These are phyloP conservation scores for Combretum micranthum DNA, from an alignment of 345 rosid genomes.

Conservation along the genomic window DNA sequence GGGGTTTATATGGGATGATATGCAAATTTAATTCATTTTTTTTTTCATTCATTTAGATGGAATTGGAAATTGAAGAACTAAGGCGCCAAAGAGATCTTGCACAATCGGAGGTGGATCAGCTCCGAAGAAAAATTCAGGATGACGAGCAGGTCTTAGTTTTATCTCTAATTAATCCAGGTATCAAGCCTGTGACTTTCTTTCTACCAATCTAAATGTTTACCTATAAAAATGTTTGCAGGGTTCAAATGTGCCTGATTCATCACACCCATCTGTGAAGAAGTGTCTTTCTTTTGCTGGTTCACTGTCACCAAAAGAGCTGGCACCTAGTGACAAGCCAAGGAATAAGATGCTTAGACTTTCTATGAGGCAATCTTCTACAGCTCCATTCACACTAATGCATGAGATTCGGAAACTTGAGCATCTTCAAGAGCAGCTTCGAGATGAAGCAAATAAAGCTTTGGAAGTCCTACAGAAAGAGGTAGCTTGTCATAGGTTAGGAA, in stretches of 20 bases:
- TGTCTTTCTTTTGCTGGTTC: slow-evolving; percentile 83
- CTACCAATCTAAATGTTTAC: slow-evolving; percentile 3
- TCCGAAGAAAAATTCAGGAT: slow-evolving; percentile 67
- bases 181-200: no score
- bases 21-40: not conserved
- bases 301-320: slow-evolving; percentile 39
- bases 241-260: slow-evolving; percentile 42
- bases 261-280: slow-evolving; percentile 67
- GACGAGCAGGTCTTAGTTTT: slow-evolving; percentile 36
- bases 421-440: slow-evolving; percentile 96
- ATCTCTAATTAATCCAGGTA: slow-evolving; percentile 5
- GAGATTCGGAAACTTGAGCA: slow-evolving; percentile 99
- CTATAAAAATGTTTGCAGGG: slow-evolving; percentile 26
- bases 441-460: slow-evolving; percentile 88
- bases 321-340: slow-evolving; percentile 45
- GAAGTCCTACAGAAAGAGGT: slow-evolving; percentile 98
- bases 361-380: slow-evolving; percentile 87
- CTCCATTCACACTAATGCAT: slow-evolving; percentile 93
- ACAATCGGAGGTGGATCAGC: slow-evolving; percentile 64
- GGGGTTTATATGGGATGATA: not conserved
- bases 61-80: slow-evolving; percentile 87
- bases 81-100: slow-evolving; percentile 87
- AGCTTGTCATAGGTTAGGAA: slow-evolving; percentile 91
- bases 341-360: slow-evolving; percentile 69
- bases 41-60: slow-evolving; percentile 50